Conservation (phyloP, 2,329 filamentous ascomycete species). For the Ascomycota sp. region DNA sequence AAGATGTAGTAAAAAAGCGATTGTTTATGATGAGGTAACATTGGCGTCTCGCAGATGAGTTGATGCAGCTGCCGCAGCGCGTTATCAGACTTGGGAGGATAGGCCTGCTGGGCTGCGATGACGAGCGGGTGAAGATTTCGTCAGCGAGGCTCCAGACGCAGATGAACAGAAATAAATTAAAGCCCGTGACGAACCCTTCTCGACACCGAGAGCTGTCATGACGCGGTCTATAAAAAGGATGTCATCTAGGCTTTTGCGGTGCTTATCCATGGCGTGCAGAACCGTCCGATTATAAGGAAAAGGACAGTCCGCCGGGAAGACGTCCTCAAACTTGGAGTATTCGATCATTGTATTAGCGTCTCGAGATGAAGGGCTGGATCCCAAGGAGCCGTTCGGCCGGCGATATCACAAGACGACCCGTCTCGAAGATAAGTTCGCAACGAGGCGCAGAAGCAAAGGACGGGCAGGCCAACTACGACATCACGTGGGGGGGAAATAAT, state of each 20-base stretch:
- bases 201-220: slow-evolving; percentile 46
- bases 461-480: not conserved
- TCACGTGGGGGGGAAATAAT: not conserved
- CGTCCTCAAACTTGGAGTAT: slow-evolving; percentile 44
- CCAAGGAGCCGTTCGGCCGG: too few species aligned
- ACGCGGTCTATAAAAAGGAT: slow-evolving; percentile 65
- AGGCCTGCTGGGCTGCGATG: slow-evolving; percentile 25
- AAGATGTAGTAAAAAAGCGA: slow-evolving; percentile 71
- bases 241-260: slow-evolving; percentile 47
- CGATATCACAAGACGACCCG: too few species aligned
- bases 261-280: slow-evolving; percentile 41
- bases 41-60: slow-evolving; percentile 42
- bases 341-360: slow-evolving; percentile 29
- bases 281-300: slow-evolving; percentile 41
- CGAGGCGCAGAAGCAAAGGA: too few species aligned
- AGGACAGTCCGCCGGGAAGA: slow-evolving; percentile 41
- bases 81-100: slow-evolving; percentile 52
- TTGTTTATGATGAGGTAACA: slow-evolving; percentile 57
- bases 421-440: too few species aligned
- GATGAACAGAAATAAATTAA: not conserved
- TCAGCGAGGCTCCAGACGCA: not conserved
- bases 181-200: slow-evolving; percentile 30
- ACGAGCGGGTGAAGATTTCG: too few species aligned
- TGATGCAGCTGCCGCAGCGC: slow-evolving; percentile 50
- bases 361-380: too few species aligned